Evolutionary conservation across 352 stramenopile genomes (phyloP).

Genomic region (Pythium pyrilobum): DNA sequence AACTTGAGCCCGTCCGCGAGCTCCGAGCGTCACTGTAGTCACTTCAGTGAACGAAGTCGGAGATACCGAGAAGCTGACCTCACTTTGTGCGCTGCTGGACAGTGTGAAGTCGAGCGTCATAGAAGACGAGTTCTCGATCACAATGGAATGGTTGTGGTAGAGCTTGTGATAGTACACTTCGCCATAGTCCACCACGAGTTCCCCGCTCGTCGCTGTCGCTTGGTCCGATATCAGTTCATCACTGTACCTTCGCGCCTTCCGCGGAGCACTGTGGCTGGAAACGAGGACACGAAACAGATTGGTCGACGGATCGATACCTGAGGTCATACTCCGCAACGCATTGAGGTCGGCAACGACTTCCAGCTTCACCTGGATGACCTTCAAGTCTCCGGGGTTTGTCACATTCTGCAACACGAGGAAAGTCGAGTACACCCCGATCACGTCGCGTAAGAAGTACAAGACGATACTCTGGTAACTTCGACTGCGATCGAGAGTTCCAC

Average conservation of each 20-base stretch:
- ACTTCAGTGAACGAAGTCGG: constrained; percentile 83
- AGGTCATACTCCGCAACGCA: constrained; percentile 75
- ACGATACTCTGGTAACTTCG: constrained; percentile 83
- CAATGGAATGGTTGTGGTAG: constrained; percentile 87
- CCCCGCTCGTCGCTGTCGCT: neutral
- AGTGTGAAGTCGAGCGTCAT: constrained; percentile 84
- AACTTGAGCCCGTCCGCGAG: constrained; percentile 69
- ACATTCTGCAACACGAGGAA: constrained; percentile 86
- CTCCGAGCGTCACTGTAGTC: constrained; percentile 62
- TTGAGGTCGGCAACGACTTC: constrained; percentile 87
- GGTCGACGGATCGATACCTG: constrained; percentile 50
- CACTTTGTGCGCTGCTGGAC: constrained; percentile 74
- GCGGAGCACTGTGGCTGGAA: constrained; percentile 59
- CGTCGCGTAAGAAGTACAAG: constrained; percentile 74
- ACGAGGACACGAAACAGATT: constrained; percentile 86
- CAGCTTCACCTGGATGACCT: constrained; percentile 81
- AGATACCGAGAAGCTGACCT: constrained; percentile 81
- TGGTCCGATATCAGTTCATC: constrained; percentile 29
- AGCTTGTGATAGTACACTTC: constrained; percentile 88
- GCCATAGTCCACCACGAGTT: constrained; percentile 74
- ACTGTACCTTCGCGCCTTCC: constrained; percentile 54
- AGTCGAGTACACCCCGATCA: constrained; percentile 80
- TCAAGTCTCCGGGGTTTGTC: constrained; percentile 75
- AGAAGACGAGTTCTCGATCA: constrained; percentile 85
- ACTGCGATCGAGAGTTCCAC: constrained; percentile 62